Evolutionary conservation across 331 rosid genomes (phyloP), one percentile per base, ranked within the genome.

Genomic region (Malus hybrid): DNA sequence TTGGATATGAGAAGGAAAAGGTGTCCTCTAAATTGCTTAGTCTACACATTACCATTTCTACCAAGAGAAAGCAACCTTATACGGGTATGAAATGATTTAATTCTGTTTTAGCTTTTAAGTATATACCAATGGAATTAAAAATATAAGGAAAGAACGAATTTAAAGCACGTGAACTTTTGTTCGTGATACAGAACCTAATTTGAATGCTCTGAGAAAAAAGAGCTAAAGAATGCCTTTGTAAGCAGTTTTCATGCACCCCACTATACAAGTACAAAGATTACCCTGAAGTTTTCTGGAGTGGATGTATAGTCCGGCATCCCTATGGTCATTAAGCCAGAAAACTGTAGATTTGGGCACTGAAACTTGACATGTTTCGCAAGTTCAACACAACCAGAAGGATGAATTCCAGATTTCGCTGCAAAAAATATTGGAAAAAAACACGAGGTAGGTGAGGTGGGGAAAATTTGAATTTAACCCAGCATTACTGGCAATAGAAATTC

Each of bases 301-400:
- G 98, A 93, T 71, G 88, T 84, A 76, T 90, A 93, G 84, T 93
- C 94, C 39, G 74, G 82, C 97, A 90, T 93, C 74, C 98, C 98
- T 71, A 91, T 93, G 13, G 97, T 93, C 98, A 93, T 93, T 71
- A 93, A 80, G 78, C 98, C 98, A 75, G 88, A 88, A 78, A 93
- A 91, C 69, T 74, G 83, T 22, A 93, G 92, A 76, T 93, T 90
- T 74, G 94, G 94, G 86, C 98, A 91, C 80, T 50, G 31, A 73
- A 73, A 83, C 89, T 31, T 84, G 39, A 93, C 89, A 80, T 93
- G 97, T 80, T 88, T 90, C 16, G 91, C 97, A 22, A 93, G 93
- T 76, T 90, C 93, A 62, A 86, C 91, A 77, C 97, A 91, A 15
- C 61, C 83, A 75, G 97, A 89, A 80, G 98, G 98, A 82, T 91